Evolutionary conservation across 805 yeast genomes (phyloP), one percentile per base, ranked within the genome.

Genomic region (Naumovozyma dairenensis): DNA sequence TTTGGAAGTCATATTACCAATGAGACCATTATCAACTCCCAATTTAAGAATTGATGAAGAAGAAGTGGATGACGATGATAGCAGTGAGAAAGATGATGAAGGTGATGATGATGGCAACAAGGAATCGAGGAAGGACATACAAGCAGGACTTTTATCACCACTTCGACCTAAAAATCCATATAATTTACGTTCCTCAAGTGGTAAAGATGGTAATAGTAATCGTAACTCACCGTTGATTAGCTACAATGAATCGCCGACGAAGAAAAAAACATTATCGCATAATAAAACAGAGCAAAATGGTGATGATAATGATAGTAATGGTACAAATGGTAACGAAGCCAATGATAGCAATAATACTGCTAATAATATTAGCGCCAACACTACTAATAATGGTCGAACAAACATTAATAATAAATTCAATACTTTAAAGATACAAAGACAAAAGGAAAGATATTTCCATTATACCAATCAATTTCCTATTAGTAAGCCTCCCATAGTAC

Each of bases 401-500:
- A 24, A 6, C 13, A 8, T 12, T 10, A 24, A 24, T 24, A 36
- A 35, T 16, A 44, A 43, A 26, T 46, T 37, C 33, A 55, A 53
- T 32, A 37, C 59, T 3, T 34, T 55, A 20, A 55, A 53, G 36
- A 55, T 53, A 12, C 51, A 48, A 36, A 46, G 53, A 28, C 60
- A 55, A 37, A 55, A 53, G 35, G 56, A 55, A 34, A 42, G 60
- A 31, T 55, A 54, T 31, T 47, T 44, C 26, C 50, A 49, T 21
- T 53, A 55, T 34, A 49, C 55, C 7, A 53, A 53, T 31, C 56
- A 53, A 24, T 17, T 50, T n/a, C 51, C 51, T 16, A 38, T 43
- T 13, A 42, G 37, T 25, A 36, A 37, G n/a, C 29, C 28, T 9
- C 29, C 39, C 16, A 30, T 26, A 13, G 28, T 45, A 6, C 54